Conservation (phyloP, 2,329 filamentous ascomycete species). For the Fusarium sp. region DNA sequence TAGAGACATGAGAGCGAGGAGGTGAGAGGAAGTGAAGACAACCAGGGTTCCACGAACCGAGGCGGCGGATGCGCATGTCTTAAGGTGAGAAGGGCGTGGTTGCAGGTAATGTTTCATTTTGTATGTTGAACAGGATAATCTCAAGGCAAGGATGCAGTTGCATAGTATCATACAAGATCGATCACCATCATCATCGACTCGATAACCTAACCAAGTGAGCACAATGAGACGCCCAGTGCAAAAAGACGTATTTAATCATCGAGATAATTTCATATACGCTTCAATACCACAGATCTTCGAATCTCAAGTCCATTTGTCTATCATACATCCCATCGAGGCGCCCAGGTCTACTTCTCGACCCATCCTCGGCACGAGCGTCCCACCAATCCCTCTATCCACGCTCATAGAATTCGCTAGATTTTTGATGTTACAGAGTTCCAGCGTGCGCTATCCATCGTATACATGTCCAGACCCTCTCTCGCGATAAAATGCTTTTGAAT, state of each 20-base stretch:
- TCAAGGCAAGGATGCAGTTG: neutral
- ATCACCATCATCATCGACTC: neutral
- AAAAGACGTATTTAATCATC: neutral
- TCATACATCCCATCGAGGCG: constrained; percentile 14
- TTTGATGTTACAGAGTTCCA: constrained; percentile 7
- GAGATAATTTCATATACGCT: neutral
- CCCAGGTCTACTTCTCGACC: constrained; percentile 4
- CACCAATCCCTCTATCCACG: neutral
- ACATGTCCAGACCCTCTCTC: neutral
- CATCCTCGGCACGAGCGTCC: neutral
- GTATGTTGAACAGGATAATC: neutral
- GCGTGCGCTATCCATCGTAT: constrained; percentile 2
- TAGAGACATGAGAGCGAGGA: neutral
- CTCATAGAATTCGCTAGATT: constrained; percentile 12
- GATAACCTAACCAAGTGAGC: no score
- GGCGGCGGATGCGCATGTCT: constrained; percentile 14
- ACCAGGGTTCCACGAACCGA: constrained; percentile 20
- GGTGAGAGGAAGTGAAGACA: neutral
- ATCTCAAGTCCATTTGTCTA: constrained; percentile 17
- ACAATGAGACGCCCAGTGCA: neutral
- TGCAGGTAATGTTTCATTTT: neutral
- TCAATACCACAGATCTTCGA: neutral
- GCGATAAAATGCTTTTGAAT: constrained; percentile 2
- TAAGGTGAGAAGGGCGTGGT: neutral
- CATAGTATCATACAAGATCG: neutral